Conservation (phyloP, 192 early-diverging fungal species). For the Mortierella hygrophila region DNA sequence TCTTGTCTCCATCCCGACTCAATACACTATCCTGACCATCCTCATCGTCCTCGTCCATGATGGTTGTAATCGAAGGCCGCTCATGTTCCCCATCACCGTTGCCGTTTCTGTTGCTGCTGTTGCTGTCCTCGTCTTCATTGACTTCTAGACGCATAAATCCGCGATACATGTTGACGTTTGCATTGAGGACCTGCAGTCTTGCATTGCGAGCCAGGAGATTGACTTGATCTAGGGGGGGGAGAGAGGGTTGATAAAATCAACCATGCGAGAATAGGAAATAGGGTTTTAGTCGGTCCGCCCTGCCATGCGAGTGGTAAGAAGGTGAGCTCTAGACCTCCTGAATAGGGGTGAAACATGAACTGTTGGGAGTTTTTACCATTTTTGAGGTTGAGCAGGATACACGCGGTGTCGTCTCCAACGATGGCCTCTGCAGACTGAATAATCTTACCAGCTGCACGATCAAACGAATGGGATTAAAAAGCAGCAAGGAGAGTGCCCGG, state of each 20-base stretch:
- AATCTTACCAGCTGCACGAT: slow-evolving; percentile 30
- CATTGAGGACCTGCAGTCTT: slow-evolving; percentile 34
- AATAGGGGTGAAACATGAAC: not conserved
- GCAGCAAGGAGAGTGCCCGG: not conserved
- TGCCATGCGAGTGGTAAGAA: not conserved
- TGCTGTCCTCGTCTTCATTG: slow-evolving; percentile 37
- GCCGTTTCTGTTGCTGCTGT: not conserved
- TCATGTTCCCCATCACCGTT: not conserved
- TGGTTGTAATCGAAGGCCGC: slow-evolving; percentile 31
- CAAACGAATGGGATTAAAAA: not conserved
- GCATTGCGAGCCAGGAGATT: slow-evolving; percentile 49
- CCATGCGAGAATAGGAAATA: no score
- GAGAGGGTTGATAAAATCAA: not conserved
- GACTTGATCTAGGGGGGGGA: slow-evolving; percentile 24
- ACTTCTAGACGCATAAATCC: slow-evolving; percentile 55
- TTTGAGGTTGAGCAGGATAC: slow-evolving; percentile 53
- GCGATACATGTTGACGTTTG: slow-evolving; percentile 49
- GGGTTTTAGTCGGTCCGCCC: not conserved
- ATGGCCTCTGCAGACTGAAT: slow-evolving; percentile 51
- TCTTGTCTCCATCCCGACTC: slow-evolving; percentile 10
- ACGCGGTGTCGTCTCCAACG: slow-evolving; percentile 49
- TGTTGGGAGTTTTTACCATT: slow-evolving; percentile 21
- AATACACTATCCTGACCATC: not conserved
- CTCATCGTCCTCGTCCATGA: slow-evolving; percentile 28
- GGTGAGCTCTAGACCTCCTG: no score